Percentiles rank a stretch among this genome's conserved stretches.
phyloP scores from a whole-genome alignment of 805 yeast genomes.

The Yarrowia sp. region DNA sequence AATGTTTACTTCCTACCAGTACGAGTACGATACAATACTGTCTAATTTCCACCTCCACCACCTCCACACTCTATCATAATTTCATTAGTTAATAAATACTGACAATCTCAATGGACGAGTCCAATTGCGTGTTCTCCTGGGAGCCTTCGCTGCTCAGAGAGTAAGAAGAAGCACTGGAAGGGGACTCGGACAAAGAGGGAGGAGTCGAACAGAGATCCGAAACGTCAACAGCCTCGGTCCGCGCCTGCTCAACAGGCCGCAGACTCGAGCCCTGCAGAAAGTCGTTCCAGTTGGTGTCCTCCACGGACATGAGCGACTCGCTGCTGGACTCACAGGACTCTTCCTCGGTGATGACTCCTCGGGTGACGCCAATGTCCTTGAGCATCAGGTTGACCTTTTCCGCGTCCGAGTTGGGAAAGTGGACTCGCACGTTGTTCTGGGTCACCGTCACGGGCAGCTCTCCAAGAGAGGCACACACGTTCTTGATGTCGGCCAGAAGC shows the following conservation, averaged over 20 bases:
- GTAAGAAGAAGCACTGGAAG: conserved; percentile 21
- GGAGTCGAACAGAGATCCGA: conserved; percentile 9
- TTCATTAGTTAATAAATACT: conserved; percentile 23
- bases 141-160: conserved; percentile 22
- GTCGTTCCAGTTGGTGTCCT: conserved; percentile 18
- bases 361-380: conserved; percentile 55
- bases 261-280: background rate
- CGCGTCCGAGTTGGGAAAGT: conserved; percentile 68
- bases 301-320: conserved; percentile 2
- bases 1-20: too few species aligned
- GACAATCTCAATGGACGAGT: conserved; percentile 19
- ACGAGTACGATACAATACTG: too few species aligned
- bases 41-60: too few species aligned
- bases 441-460: conserved; percentile 58
- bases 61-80: background rate
- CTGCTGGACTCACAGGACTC: background rate
- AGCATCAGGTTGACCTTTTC: conserved; percentile 54
- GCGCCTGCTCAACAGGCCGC: conserved; percentile 5
- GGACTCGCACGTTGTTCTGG: conserved; percentile 46
- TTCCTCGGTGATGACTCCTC: conserved; percentile 48
- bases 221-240: background rate
- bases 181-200: conserved; percentile 21
- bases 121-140: conserved; percentile 21
- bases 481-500: conserved; percentile 44
- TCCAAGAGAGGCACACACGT: conserved; percentile 52